Percentiles rank a stretch among this genome's conserved stretches.
Evolutionary conservation across 2,329 filamentous ascomycete species (phyloP).

Genomic region (Ceratocystis colombiana): DNA sequence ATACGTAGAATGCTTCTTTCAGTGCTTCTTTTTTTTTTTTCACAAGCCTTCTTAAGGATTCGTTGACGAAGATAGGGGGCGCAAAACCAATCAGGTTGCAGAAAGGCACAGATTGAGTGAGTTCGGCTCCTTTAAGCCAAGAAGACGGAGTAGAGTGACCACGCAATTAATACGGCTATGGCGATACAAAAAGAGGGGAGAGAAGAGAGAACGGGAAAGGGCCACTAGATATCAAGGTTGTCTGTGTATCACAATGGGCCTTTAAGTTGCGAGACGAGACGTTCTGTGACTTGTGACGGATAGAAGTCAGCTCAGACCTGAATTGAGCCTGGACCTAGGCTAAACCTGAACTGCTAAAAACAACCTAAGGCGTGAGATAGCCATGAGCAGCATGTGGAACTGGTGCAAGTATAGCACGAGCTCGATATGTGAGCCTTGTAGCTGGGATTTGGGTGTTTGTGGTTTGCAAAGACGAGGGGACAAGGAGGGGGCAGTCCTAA

Average conservation of each 20-base stretch:
- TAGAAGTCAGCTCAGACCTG: background rate
- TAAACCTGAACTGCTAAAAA: background rate
- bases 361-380: background rate
- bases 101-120: background rate
- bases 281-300: constrained; percentile 2
- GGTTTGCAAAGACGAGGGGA: background rate
- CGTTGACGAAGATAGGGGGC: background rate
- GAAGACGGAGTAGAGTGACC: background rate
- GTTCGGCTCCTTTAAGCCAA: constrained; percentile 1
- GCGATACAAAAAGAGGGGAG: background rate
- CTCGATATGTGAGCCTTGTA: constrained; percentile 1
- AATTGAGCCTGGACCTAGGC: too few species aligned
- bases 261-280: constrained; percentile 1
- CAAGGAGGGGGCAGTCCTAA: too few species aligned
- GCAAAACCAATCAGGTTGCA: background rate
- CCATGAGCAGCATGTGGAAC: background rate
- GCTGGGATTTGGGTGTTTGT: background rate
- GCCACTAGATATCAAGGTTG: background rate
- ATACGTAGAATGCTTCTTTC: constrained; percentile 10
- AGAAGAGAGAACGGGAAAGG: background rate
- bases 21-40: constrained; percentile 6
- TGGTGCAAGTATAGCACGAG: constrained; percentile 11
- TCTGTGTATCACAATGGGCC: background rate
- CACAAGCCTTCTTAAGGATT: background rate
- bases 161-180: too few species aligned